Conservation (phyloP, 129 eudicot genomes). For the Gnaphalium uliginosum region DNA sequence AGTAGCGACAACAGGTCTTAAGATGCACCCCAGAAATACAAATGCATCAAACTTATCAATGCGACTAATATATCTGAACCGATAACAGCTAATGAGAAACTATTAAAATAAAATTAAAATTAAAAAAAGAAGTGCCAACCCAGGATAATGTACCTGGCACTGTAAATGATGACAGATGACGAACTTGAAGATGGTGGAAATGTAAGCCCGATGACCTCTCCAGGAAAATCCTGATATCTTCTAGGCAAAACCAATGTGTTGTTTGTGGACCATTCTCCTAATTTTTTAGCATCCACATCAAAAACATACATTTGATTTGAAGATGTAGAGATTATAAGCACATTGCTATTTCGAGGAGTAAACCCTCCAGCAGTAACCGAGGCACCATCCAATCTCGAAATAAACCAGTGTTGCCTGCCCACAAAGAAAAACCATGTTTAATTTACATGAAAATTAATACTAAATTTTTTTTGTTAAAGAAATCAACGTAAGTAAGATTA, state of each 20-base stretch:
- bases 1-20: neutral
- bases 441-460: neutral
- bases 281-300: conserved; percentile 90
- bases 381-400: conserved; percentile 89
- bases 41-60: too few species aligned
- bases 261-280: conserved; percentile 84
- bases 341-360: conserved; percentile 73
- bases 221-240: conserved; percentile 88
- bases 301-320: conserved; percentile 85
- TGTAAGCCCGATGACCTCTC: conserved; percentile 92
- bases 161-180: conserved; percentile 66
- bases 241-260: conserved; percentile 66
- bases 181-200: conserved; percentile 72
- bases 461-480: neutral
- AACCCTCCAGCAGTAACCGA: conserved; percentile 93
- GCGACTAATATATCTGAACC: neutral
- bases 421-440: neutral
- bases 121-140: too few species aligned
- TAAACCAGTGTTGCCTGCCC: conserved; percentile 81
- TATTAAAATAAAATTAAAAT: neutral
- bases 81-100: neutral
- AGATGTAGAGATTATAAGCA: conserved; percentile 75
- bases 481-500: neutral
- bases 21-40: neutral
- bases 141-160: conserved; percentile 60